These are phyloP conservation scores for Apiospora sp. DNA, from an alignment of 2,329 filamentous ascomycete genomes.

Conservation along the genomic window DNA sequence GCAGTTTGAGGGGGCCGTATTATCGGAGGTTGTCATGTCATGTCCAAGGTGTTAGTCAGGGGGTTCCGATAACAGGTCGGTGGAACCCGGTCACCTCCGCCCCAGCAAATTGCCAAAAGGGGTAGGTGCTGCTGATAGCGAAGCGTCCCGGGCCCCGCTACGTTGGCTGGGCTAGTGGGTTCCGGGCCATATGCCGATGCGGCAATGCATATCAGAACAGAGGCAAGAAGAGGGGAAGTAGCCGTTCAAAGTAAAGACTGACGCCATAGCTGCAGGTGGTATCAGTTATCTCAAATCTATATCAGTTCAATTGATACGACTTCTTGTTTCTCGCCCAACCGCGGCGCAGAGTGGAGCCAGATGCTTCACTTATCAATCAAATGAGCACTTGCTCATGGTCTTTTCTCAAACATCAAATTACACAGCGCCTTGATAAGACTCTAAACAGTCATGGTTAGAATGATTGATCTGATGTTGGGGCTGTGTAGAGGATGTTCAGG, in stretches of 20 bases:
- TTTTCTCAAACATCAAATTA: background rate
- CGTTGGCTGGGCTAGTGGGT: background rate
- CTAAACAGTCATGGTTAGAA: background rate
- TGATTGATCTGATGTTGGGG: background rate
- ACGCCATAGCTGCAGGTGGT: background rate
- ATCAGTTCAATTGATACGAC: background rate
- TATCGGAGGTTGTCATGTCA: slow-evolving; percentile 16
- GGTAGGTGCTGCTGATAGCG: slow-evolving; percentile 19
- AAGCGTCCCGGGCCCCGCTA: background rate
- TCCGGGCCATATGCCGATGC: background rate
- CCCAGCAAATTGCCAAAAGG: slow-evolving; percentile 19
- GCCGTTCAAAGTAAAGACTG: background rate
- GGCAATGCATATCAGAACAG: background rate
- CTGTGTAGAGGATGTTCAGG: too few species aligned
- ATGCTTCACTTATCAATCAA: background rate
- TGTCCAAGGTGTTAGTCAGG: slow-evolving; percentile 17
- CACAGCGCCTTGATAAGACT: background rate
- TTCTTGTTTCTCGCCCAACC: background rate
- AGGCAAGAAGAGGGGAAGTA: background rate
- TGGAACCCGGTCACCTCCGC: slow-evolving; percentile 5
- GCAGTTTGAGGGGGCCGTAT: background rate
- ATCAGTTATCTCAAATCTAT: background rate
- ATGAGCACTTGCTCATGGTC: background rate
- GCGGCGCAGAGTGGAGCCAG: background rate
- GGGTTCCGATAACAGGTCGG: background rate